Conservation (phyloP, 1,139 yeast genomes). For the Pneumocystis sp. region DNA sequence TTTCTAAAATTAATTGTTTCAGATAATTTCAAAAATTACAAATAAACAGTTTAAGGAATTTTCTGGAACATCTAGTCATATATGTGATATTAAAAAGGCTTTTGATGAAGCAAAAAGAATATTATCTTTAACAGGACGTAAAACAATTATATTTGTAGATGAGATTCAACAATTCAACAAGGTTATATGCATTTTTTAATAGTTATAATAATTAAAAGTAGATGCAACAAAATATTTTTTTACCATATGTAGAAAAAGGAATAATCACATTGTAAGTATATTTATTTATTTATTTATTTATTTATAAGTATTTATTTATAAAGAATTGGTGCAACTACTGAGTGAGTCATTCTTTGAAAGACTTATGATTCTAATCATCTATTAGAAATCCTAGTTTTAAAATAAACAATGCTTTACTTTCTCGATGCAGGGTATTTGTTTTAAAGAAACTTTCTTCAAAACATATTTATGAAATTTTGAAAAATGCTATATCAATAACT, state of each 20-base stretch:
- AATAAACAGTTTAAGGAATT: conserved; percentile 59
- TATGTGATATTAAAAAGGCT: conserved; percentile 53
- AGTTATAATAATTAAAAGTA: background rate
- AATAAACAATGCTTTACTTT: conserved; percentile 69
- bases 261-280: conserved; percentile 23
- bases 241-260: conserved; percentile 29
- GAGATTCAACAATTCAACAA: conserved; percentile 88
- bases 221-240: conserved; percentile 69
- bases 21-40: conserved; percentile 43
- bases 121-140: conserved; percentile 44
- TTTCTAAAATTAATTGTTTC: conserved; percentile 16
- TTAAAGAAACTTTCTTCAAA: conserved; percentile 45
- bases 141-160: conserved; percentile 73
- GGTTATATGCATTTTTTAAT: conserved; percentile 15
- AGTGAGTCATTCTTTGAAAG: conserved; percentile 21
- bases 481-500: conserved; percentile 33
- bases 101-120: conserved; percentile 65
- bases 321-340: conserved; percentile 84
- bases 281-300: background rate
- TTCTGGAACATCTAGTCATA: conserved; percentile 70
- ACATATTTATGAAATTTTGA: conserved; percentile 45
- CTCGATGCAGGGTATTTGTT: conserved; percentile 77
- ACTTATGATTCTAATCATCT: background rate
- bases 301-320: background rate
- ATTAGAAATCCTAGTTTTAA: conserved; percentile 70